Evolutionary conservation across 2,329 filamentous ascomycete genomes (phyloP), one percentile per base, ranked within the genome.

Genomic region (Helicocarpus griseus): DNA sequence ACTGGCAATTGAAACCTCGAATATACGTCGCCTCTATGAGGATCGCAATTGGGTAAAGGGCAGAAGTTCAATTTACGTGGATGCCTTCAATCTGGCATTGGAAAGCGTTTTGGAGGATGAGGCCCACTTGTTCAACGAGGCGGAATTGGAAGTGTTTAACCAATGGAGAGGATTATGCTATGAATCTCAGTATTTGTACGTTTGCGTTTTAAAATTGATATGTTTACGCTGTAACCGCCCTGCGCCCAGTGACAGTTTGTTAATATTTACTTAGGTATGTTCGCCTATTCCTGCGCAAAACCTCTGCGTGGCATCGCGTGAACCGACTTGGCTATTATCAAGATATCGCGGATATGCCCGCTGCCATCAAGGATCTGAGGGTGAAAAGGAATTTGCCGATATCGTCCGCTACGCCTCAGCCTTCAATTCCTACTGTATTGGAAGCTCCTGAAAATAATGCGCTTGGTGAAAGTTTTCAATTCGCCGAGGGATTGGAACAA

Each of bases 61-160:
- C 0, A 83, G 82, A 65, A 94, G 84, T 62, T 97, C 90, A 1
- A 88, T 98, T 51, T 98, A 98, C 61, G 89, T 96, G 17, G 93
- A 98, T 70, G 93, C 93, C 0, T 98, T 98, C 74, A 95, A 95
- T 62, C 75, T 97, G 13, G 89, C 91, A 2, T 73, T 98, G 46
- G 84, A 91, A 53, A 95, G 88, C 0, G 93, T 98, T 3, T 71
- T 97, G 11, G 83, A 88, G 46, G 88, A 97, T 52, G 93, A 98
- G 68, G 78, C 80, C 0, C 88, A 95, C 68, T 73, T 98, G 0
- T 98, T 97, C 64, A 80, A 93, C 60, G 79, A 82, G 53, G 83
- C 81, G 17, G 93, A 98, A 68, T 79, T 77, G 61, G 74, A 78
- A 13, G 77, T 97, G 0, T 97, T 98, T 64, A 70, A 74, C 2